Evolutionary conservation across 192 early-diverging fungal genomes (phyloP).

Genomic region (Rhizophagus clarus): DNA sequence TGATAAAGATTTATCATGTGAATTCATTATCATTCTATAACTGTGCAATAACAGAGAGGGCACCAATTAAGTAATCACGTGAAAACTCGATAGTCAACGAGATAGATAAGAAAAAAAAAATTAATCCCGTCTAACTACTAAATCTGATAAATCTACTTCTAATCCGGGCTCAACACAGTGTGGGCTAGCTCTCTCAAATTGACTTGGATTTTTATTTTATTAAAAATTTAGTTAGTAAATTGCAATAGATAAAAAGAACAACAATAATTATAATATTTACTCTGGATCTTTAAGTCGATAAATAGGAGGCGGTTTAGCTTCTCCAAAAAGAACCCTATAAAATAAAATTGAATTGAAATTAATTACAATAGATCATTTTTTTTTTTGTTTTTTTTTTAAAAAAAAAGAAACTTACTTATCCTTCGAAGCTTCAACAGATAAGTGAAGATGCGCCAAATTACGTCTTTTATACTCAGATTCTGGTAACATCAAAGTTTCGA

Average conservation of each 20-base stretch:
- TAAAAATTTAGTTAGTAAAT: no score
- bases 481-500: conserved; percentile 12
- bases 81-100: no score
- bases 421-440: background rate
- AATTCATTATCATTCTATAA: no score
- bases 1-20: no score
- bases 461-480: background rate
- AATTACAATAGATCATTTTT: background rate
- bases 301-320: conserved; percentile 8
- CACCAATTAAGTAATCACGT: no score
- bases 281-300: conserved; percentile 3
- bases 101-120: no score
- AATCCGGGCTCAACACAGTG: conserved; percentile 3
- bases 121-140: conserved; percentile 1
- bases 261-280: conserved; percentile 1
- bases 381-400: no score
- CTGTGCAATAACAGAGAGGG: no score
- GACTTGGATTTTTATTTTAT: no score
- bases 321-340: conserved; percentile 6
- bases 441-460: background rate
- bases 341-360: background rate
- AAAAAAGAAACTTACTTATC: background rate
- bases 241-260: background rate
- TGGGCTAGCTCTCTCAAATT: conserved; percentile 1
- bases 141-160: conserved; percentile 27